Percentiles rank a stretch among this genome's conserved stretches.
These are phyloP conservation scores for Paraphaeosphaeria minitans DNA, from an alignment of 2,329 filamentous ascomycete genomes.

Conservation along the genomic window DNA sequence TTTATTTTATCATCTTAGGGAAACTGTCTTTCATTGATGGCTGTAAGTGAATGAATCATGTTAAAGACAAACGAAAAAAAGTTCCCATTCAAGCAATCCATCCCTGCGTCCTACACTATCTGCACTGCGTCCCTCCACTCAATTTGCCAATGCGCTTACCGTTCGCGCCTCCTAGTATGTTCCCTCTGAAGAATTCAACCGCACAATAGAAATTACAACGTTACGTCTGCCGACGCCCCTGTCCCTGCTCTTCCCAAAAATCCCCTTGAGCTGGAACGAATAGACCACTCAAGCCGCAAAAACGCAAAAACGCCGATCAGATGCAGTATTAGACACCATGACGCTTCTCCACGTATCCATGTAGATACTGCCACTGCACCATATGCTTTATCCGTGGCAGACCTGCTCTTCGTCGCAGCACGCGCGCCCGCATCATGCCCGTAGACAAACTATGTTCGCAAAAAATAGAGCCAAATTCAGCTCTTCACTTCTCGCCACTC, in stretches of 20 bases:
- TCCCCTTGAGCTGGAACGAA: conserved; percentile 2
- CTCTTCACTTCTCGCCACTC: neutral
- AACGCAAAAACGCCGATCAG: conserved; percentile 6
- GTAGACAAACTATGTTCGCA: conserved; percentile 2
- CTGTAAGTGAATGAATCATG: neutral
- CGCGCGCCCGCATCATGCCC: neutral
- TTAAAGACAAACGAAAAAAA: neutral
- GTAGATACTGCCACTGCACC: neutral
- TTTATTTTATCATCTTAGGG: neutral
- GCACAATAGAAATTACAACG: conserved; percentile 11
- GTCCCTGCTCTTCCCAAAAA: neutral
- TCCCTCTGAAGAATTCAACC: conserved; percentile 3
- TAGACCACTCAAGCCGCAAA: neutral
- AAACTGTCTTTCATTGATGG: neutral
- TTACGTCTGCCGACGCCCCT: conserved; percentile 7
- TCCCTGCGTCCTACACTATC: neutral
- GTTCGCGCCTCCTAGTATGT: neutral
- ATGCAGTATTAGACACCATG: conserved; percentile 7
- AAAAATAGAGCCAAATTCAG: neutral
- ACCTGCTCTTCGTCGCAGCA: conserved; percentile 3
- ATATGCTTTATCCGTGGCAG: neutral
- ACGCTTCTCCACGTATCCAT: conserved; percentile 1
- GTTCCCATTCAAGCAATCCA: neutral
- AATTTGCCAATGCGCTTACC: neutral
- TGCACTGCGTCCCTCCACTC: neutral